Evolutionary conservation across 1,139 yeast species (phyloP), one percentile per base, ranked within the genome.

Genomic region (Debaryomycetaceae sp.): DNA sequence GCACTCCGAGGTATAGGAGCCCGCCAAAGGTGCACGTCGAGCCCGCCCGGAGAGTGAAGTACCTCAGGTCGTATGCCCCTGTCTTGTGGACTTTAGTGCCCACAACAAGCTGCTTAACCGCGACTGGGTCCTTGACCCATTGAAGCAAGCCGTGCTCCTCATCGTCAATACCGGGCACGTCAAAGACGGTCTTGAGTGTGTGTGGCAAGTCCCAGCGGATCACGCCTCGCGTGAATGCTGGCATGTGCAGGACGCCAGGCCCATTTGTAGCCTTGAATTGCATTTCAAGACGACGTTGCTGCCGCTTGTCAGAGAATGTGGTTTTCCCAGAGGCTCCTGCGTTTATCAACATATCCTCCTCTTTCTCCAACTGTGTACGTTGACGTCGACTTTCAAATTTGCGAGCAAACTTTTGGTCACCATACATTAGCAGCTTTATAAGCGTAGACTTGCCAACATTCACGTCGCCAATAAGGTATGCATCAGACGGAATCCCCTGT

Each of bases 381-480:
- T 27, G 42, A 25, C 22, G 12, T 34, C 29, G 23, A 34, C 20
- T 13, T 39, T 32, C 4, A 16, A 16, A 5, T 26, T 29, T 18
- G 7, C 15, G 21, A 11, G 20, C 15, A 8, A 29, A 25, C 30
- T 35, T 31, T 26, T 48, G 47, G 19, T 51, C 49, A 7, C 49
- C 32, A 29, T 58, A 56, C 11, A 75, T 43, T 19, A 80, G 43
- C n/a, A 73, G 49, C 42, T 68, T 73, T 3, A 81, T 65, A 18
- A 86, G 48, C 1, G 82, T 65, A 1, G 93, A 77, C 50, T 86
- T 86, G 1, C 96, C 96, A 11, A 77, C 66, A 47, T 85, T 85
- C 7, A 84, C 77, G 40, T 70, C 69, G 2, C 96, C 96, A 9
- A 85, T 60, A 21, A 86, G 52, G 46, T 75, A 81, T 17, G 77